Percentiles rank a stretch among this genome's conserved stretches.
These are phyloP conservation scores for Globisporangium solare DNA, from an alignment of 352 stramenopile genomes.

Conservation along the genomic window DNA sequence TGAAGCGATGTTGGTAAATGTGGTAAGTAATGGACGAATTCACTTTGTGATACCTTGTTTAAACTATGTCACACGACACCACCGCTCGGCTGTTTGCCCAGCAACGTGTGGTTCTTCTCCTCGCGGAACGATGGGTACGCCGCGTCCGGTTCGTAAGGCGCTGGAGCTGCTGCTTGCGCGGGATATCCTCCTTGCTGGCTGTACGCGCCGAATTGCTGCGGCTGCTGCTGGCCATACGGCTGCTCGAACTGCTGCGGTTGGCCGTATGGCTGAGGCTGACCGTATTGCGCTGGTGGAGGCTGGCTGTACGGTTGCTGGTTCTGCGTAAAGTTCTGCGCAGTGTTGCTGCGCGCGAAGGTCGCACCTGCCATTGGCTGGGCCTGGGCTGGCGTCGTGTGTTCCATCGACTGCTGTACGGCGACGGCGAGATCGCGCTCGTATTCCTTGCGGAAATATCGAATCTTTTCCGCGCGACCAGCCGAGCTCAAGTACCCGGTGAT, in stretches of 20 bases:
- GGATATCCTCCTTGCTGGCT: background rate
- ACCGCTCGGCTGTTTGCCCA: slow-evolving; percentile 56
- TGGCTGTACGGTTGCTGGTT: slow-evolving; percentile 20
- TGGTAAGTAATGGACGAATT: too few species aligned
- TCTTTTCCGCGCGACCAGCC: slow-evolving; percentile 75
- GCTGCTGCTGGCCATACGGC: background rate
- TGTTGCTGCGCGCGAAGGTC: slow-evolving; percentile 39
- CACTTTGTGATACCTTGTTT: too few species aligned
- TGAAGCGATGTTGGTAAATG: too few species aligned
- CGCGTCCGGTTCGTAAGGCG: slow-evolving; percentile 27
- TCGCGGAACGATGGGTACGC: slow-evolving; percentile 63
- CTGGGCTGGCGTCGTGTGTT: slow-evolving; percentile 35
- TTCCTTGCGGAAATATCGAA: slow-evolving; percentile 80
- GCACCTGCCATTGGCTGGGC: slow-evolving; percentile 12
- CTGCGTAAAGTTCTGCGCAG: slow-evolving; percentile 25
- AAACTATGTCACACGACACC: slow-evolving; percentile 50
- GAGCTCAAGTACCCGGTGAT: slow-evolving; percentile 78
- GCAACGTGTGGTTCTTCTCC: slow-evolving; percentile 63
- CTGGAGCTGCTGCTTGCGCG: background rate
- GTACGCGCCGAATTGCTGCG: slow-evolving; percentile 7
- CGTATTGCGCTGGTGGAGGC: slow-evolving; percentile 2
- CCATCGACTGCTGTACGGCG: slow-evolving; percentile 71
- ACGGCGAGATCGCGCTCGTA: slow-evolving; percentile 75
- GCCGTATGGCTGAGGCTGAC: background rate
- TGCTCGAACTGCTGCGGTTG: slow-evolving; percentile 13